These are phyloP conservation scores for Hemileccinum impolitum DNA, from an alignment of 768 basidiomycete species.

Conservation along the genomic window DNA sequence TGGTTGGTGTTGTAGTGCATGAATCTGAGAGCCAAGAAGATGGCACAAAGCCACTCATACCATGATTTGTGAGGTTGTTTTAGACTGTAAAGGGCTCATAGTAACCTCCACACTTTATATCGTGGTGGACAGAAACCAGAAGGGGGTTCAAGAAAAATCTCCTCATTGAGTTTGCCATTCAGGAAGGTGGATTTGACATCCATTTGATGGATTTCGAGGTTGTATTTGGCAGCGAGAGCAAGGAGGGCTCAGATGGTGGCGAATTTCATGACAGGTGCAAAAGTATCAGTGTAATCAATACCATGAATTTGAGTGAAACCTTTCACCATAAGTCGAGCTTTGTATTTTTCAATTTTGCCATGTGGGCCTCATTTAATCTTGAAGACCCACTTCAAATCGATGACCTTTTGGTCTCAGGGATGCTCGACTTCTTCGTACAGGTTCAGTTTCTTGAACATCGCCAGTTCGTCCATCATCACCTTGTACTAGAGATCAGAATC, in stretches of 20 bases:
- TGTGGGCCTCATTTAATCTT: conserved; percentile 3
- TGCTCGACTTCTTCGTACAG: no score
- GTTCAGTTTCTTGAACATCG: no score
- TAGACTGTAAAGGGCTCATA: background rate
- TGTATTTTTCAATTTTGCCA: conserved; percentile 33
- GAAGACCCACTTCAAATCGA: background rate
- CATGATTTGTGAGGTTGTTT: conserved; percentile 1
- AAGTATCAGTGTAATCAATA: conserved; percentile 32
- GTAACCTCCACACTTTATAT: background rate
- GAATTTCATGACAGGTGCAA: background rate
- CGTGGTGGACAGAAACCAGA: background rate
- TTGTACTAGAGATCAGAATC: no score
- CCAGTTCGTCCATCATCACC: no score
- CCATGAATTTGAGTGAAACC: conserved; percentile 33
- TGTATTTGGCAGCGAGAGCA: background rate
- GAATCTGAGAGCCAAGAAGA: no score
- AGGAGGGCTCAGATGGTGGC: background rate
- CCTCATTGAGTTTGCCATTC: conserved; percentile 15
- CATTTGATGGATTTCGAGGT: conserved; percentile 18
- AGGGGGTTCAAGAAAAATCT: conserved; percentile 28
- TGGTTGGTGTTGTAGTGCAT: no score
- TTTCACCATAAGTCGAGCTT: conserved; percentile 39
- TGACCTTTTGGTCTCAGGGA: background rate
- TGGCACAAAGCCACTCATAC: no score
- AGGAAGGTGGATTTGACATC: conserved; percentile 22